These are phyloP conservation scores for Phytophthora constricta DNA, from an alignment of 352 stramenopile genomes.

Conservation along the genomic window DNA sequence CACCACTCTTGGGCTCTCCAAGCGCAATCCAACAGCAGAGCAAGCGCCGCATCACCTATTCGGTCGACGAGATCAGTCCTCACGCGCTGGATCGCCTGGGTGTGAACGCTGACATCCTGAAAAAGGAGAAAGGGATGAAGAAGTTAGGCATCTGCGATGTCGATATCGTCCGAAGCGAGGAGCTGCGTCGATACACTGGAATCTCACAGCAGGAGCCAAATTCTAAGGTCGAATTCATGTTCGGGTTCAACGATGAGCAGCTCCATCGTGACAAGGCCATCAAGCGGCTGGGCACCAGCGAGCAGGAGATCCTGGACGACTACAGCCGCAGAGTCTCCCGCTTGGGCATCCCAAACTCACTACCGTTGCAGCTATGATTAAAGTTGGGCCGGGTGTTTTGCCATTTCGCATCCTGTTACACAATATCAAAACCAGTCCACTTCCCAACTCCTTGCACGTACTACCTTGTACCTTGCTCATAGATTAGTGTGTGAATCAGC, in stretches of 20 bases:
- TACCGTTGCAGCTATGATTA: conserved; percentile 21
- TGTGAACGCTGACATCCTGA: conserved; percentile 66
- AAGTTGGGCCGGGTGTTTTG: conserved; percentile 10
- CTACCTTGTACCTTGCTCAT: conserved; percentile 20
- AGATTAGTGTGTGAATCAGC: too few relatives aligned
- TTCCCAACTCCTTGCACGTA: conserved; percentile 19
- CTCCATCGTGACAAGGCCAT: conserved; percentile 64
- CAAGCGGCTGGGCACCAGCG: conserved; percentile 60
- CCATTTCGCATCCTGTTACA: conserved; percentile 20
- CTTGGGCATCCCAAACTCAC: conserved; percentile 40
- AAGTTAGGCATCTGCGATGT: conserved; percentile 77
- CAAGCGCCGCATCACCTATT: conserved; percentile 40
- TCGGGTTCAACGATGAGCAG: conserved; percentile 70
- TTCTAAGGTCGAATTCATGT: conserved; percentile 66
- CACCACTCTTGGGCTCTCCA: conserved; percentile 17
- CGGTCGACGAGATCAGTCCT: conserved; percentile 43
- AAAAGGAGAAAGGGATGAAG: conserved; percentile 80
- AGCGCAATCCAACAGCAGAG: neutral
- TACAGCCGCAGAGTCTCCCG: conserved; percentile 59
- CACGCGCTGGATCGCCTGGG: conserved; percentile 64
- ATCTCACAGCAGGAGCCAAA: conserved; percentile 34
- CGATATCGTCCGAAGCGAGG: conserved; percentile 58
- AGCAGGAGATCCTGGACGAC: conserved; percentile 72
- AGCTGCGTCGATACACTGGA: conserved; percentile 61
- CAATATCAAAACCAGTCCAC: conserved; percentile 26